phyloP scores from a whole-genome alignment of 202 grass and related monocot genomes.

The Carex sylvatica region DNA sequence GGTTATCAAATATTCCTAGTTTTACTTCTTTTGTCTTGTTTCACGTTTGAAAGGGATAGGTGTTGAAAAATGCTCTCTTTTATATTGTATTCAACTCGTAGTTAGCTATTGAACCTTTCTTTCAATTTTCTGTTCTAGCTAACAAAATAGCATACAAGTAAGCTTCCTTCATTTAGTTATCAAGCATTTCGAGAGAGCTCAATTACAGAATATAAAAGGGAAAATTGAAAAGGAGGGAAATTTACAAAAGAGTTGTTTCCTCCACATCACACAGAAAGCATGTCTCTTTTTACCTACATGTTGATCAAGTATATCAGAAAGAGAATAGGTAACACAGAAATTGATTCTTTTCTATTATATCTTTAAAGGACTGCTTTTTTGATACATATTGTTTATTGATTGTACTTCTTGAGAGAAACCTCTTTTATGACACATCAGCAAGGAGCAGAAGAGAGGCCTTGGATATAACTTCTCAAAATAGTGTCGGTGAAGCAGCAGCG shows the following conservation, averaged over 20 bases:
- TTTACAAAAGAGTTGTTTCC: not conserved
- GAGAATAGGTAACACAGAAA: not conserved
- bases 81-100: not conserved
- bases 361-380: not conserved
- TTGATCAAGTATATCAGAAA: constrained; percentile 16
- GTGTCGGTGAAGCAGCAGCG: not conserved
- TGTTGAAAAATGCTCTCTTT: not conserved
- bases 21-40: not conserved
- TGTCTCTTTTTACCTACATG: not conserved
- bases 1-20: not conserved
- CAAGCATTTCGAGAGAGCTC: not conserved
- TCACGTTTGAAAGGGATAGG: not conserved
- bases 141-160: not conserved
- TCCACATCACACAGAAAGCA: not conserved
- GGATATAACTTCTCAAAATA: not conserved
- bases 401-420: not conserved
- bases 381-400: not conserved
- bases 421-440: not conserved
- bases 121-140: not conserved
- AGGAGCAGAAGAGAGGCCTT: not conserved
- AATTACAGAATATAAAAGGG: not conserved
- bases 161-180: not conserved
- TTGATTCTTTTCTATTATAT: not conserved
- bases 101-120: not conserved
- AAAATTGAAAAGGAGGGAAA: not conserved